Percentiles rank a stretch among this genome's conserved stretches.
Evolutionary conservation across 306 rosid genomes (phyloP).

Genomic region (Adenanthera pavonina): DNA sequence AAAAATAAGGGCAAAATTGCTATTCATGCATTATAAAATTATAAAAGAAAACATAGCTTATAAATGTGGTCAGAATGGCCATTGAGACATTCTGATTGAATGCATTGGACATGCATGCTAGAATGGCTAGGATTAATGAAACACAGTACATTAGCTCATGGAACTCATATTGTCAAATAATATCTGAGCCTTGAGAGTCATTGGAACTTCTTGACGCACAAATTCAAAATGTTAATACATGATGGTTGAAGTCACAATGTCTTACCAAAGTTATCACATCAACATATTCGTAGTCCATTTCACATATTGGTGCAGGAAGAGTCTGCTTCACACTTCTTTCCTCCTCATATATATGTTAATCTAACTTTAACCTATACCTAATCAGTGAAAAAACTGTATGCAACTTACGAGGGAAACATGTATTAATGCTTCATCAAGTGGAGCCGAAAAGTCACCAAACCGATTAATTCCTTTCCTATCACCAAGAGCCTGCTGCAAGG

Average conservation of each 20-base stretch:
- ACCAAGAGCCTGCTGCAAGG: slow-evolving; percentile 87
- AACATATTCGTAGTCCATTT: slow-evolving; percentile 23
- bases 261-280: not conserved
- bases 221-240: slow-evolving; percentile 8
- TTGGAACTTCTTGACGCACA: slow-evolving; percentile 8
- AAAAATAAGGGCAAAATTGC: slow-evolving; percentile 19
- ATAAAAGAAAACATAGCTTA: not conserved
- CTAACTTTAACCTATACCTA: not conserved
- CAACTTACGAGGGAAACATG: slow-evolving; percentile 85
- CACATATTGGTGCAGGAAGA: slow-evolving; percentile 20
- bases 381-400: not conserved
- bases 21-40: not conserved
- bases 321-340: slow-evolving; percentile 13
- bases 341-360: not conserved
- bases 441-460: slow-evolving; percentile 94
- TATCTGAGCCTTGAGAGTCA: slow-evolving; percentile 24
- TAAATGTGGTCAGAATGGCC: slow-evolving; percentile 18
- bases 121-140: slow-evolving; percentile 3
- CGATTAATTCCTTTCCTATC: slow-evolving; percentile 94
- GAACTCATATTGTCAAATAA: not conserved
- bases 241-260: not conserved
- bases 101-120: slow-evolving; percentile 22
- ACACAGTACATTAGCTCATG: slow-evolving; percentile 27
- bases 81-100: slow-evolving; percentile 22
- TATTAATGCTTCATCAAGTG: slow-evolving; percentile 91